Conservation (phyloP, 768 basidiomycete species). For the Lepiota venenata region DNA sequence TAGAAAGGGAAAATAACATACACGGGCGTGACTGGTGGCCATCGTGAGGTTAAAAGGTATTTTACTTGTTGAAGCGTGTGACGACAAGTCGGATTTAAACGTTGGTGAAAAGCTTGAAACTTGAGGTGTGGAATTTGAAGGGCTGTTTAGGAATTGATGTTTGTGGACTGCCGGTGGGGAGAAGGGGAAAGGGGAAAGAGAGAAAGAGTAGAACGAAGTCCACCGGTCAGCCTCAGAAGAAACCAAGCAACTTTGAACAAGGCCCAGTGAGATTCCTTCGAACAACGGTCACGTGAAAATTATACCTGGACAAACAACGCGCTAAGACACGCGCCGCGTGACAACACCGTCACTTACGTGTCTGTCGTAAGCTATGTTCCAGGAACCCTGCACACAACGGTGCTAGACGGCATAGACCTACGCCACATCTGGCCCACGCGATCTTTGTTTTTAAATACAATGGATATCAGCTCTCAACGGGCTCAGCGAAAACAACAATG, state of each 20-base stretch:
- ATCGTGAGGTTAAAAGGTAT: conserved; percentile 32
- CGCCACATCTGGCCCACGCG: no score
- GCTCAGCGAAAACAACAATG: no score
- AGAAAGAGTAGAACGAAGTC: conserved; percentile 23
- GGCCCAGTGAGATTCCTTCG: conserved; percentile 19
- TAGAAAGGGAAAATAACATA: conserved; percentile 29
- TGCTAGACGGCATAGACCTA: no score
- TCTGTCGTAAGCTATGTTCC: no score
- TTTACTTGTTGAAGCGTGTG: conserved; percentile 7
- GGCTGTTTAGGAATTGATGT: conserved; percentile 8
- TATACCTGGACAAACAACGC: conserved; percentile 32
- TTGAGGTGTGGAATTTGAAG: conserved; percentile 23
- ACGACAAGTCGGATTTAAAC: conserved; percentile 18
- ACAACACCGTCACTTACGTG: background rate
- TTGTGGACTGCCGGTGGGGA: conserved; percentile 17
- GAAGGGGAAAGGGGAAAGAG: conserved; percentile 25
- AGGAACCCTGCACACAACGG: no score
- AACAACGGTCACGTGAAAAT: conserved; percentile 34
- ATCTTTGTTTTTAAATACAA: no score
- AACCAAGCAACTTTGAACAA: conserved; percentile 16
- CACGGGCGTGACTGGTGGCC: conserved; percentile 62
- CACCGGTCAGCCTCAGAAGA: conserved; percentile 39
- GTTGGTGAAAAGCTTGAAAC: conserved; percentile 22
- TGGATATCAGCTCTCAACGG: no score
- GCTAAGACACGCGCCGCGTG: conserved; percentile 23